phyloP scores from a whole-genome alignment of 352 stramenopile genomes.

The Globisporangium orthogonon region DNA sequence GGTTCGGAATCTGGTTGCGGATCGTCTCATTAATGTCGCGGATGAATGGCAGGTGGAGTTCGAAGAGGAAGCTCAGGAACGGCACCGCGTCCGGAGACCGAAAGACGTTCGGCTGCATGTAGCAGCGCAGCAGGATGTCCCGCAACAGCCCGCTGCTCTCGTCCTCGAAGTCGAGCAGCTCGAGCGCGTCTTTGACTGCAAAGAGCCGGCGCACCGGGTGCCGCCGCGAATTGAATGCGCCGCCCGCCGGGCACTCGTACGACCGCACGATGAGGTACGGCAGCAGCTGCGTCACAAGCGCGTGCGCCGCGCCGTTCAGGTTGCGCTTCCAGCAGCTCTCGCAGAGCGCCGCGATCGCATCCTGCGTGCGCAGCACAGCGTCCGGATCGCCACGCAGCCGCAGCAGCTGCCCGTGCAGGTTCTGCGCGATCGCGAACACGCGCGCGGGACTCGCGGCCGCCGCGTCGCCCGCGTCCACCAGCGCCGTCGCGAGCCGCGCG shows the following conservation, averaged over 20 bases:
- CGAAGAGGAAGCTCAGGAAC: constrained; percentile 85
- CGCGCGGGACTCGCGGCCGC: constrained; percentile 38
- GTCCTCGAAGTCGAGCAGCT: constrained; percentile 79
- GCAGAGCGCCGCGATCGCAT: constrained; percentile 66
- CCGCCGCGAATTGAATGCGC: constrained; percentile 57
- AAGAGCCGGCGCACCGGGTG: constrained; percentile 72
- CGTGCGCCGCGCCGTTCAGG: constrained; percentile 46
- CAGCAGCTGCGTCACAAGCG: constrained; percentile 76
- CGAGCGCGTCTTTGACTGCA: constrained; percentile 68
- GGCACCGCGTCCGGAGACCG: constrained; percentile 70
- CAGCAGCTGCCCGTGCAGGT: constrained; percentile 63
- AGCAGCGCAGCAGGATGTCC: constrained; percentile 84
- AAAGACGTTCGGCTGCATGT: constrained; percentile 84
- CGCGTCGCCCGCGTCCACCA: constrained; percentile 50
- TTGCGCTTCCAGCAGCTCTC: constrained; percentile 72
- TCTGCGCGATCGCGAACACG: constrained; percentile 52
- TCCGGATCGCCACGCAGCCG: constrained; percentile 36
- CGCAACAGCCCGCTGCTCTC: constrained; percentile 70
- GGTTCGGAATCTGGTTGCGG: constrained; percentile 78
- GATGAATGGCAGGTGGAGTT: constrained; percentile 79
- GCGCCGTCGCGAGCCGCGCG: constrained; percentile 45
- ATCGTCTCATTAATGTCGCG: constrained; percentile 86
- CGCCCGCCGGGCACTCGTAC: constrained; percentile 49
- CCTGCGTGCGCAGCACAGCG: constrained; percentile 40
- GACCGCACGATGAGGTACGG: constrained; percentile 80